Evolutionary conservation across 345 rosid genomes (phyloP).

Genomic region (Populus deltoides): DNA sequence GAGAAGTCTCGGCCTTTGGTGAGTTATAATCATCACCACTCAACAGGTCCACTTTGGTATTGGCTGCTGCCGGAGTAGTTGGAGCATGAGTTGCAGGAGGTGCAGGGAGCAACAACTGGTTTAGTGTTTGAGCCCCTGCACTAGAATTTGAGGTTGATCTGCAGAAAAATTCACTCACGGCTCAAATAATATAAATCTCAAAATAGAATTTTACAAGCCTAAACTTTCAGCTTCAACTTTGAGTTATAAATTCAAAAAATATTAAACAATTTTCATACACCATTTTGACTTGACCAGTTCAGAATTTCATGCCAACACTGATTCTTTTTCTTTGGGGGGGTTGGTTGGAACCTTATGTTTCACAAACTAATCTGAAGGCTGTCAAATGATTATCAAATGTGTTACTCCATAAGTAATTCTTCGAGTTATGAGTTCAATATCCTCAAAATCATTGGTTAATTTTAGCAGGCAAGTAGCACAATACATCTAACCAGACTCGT

Average conservation of each 20-base stretch:
- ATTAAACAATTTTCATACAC: background rate
- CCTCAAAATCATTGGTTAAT: background rate
- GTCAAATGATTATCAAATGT: background rate
- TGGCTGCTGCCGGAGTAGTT: conserved; percentile 38
- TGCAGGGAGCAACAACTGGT: conserved; percentile 78
- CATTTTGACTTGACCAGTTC: background rate
- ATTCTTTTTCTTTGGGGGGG: background rate
- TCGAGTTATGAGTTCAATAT: background rate
- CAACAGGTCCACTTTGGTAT: conserved; percentile 82
- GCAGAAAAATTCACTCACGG: conserved; percentile 22
- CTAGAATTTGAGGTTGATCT: conserved; percentile 60
- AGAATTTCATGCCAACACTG: background rate
- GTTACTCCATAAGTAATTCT: background rate
- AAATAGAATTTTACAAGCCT: background rate
- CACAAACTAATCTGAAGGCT: background rate
- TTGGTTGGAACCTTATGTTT: background rate
- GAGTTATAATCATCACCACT: conserved; percentile 84
- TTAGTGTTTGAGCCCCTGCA: conserved; percentile 48
- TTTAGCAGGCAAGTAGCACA: background rate
- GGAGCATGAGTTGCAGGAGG: conserved; percentile 72
- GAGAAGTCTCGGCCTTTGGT: conserved; percentile 56
- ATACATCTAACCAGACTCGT: background rate
- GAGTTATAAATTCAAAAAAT: background rate
- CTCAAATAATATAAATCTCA: conserved; percentile 12
- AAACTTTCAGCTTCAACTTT: background rate